Conservation (phyloP, 2,329 filamentous ascomycete genomes). For the Rhexocercosporidium sp. region DNA sequence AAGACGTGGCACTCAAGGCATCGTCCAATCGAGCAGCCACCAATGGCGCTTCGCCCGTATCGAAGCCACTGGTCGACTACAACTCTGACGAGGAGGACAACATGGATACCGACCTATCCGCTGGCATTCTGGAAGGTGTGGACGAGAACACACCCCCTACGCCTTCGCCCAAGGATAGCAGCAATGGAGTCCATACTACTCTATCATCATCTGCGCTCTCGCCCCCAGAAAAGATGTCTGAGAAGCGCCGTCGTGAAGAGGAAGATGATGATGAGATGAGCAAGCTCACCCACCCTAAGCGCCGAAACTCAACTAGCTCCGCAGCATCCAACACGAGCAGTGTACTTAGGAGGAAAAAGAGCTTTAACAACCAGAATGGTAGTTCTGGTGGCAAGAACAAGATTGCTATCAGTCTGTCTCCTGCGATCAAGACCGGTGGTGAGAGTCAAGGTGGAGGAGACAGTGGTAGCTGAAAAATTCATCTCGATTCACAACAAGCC, state of each 20-base stretch:
- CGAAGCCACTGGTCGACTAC: slow-evolving; percentile 87
- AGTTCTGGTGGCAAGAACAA: slow-evolving; percentile 50
- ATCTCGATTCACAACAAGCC: slow-evolving; percentile 12
- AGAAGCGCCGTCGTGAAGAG: slow-evolving; percentile 90
- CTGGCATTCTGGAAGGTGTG: slow-evolving; percentile 29
- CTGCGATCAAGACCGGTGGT: slow-evolving; percentile 44
- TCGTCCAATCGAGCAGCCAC: slow-evolving; percentile 33
- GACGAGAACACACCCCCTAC: slow-evolving; percentile 35
- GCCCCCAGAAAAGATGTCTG: slow-evolving; percentile 78
- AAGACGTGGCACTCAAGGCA: slow-evolving; percentile 60
- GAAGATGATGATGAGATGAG: slow-evolving; percentile 92
- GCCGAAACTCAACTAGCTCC: slow-evolving; percentile 58
- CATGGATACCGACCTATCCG: slow-evolving; percentile 53
- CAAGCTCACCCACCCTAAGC: slow-evolving; percentile 72
- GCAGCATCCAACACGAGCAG: slow-evolving; percentile 36
- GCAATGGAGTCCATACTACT: slow-evolving; percentile 22
- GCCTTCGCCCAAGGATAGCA: slow-evolving; percentile 28
- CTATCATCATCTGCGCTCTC: slow-evolving; percentile 42
- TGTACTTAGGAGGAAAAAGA: slow-evolving; percentile 50
- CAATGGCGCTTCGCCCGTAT: slow-evolving; percentile 67
- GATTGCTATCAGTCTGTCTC: slow-evolving; percentile 63
- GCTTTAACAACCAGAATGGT: slow-evolving; percentile 49
- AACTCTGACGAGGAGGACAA: slow-evolving; percentile 89
- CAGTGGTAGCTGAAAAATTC: slow-evolving; percentile 32
- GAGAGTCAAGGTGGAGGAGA: slow-evolving; percentile 36